Conservation (phyloP, 108 stramenopile species). For the Discostella pseudostelligera region DNA sequence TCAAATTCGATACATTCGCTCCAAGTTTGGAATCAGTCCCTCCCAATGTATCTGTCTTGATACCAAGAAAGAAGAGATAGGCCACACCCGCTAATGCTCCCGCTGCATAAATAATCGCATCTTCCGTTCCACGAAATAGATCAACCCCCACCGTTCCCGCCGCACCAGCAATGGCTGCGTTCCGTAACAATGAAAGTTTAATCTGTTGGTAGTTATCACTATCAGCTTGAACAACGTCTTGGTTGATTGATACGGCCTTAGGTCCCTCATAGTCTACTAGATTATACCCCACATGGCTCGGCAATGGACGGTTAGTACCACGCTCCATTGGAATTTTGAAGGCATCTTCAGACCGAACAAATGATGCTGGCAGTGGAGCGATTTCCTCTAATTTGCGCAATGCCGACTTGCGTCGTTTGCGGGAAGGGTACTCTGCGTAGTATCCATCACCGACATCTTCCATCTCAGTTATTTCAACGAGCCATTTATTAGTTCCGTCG, state of each 20-base stretch:
- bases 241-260: constrained; percentile 41
- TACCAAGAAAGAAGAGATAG: constrained; percentile 70
- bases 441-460: constrained; percentile 84
- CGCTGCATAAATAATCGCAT: constrained; percentile 59
- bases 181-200: constrained; percentile 54
- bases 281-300: constrained; percentile 45
- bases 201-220: constrained; percentile 50
- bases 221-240: constrained; percentile 51
- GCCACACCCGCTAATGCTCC: constrained; percentile 66
- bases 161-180: constrained; percentile 59
- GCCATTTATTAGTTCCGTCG: constrained; percentile 41
- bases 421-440: constrained; percentile 71
- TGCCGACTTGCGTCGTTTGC: constrained; percentile 44
- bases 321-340: constrained; percentile 67
- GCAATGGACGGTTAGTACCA: constrained; percentile 28
- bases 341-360: constrained; percentile 73
- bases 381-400: constrained; percentile 57
- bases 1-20: constrained; percentile 56
- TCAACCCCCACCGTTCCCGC: constrained; percentile 57
- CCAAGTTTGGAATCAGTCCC: constrained; percentile 53
- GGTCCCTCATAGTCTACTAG: constrained; percentile 68
- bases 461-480: constrained; percentile 70
- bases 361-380: constrained; percentile 66
- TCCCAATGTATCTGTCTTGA: constrained; percentile 80
- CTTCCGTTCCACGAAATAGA: constrained; percentile 53